Evolutionary conservation across 345 rosid genomes (phyloP).

Genomic region (Brassica rapa): DNA sequence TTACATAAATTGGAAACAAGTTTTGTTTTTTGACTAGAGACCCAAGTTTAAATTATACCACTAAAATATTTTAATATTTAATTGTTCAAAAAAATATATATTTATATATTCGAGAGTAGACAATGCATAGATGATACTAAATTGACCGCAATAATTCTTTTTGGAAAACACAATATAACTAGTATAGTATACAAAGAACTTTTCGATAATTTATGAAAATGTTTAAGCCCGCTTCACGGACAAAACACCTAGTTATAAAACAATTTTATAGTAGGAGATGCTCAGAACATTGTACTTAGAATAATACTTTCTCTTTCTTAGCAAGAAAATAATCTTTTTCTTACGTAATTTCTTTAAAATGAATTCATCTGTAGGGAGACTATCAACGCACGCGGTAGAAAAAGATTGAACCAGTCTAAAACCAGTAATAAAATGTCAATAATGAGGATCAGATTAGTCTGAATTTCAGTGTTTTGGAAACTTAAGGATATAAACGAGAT

Average conservation of each 20-base stretch:
- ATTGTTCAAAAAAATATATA: too few species aligned
- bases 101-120: too few species aligned
- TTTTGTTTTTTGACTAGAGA: too few species aligned
- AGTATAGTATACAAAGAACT: too few species aligned
- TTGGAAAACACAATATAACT: too few species aligned
- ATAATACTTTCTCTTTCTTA: neutral
- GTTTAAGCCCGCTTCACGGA: too few species aligned
- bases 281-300: neutral
- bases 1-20: too few species aligned
- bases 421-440: neutral
- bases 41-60: too few species aligned
- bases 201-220: too few species aligned
- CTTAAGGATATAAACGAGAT: neutral
- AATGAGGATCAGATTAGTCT: neutral
- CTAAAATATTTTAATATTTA: too few species aligned
- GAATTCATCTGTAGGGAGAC: neutral
- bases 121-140: too few species aligned
- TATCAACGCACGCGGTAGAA: conserved; percentile 11
- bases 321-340: neutral
- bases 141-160: too few species aligned
- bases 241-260: neutral
- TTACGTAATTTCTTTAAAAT: neutral
- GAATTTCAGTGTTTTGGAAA: neutral
- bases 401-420: conserved; percentile 5
- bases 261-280: neutral